Base-by-base conservation (phyloP, 2,329 filamentous ascomycete genomes). In the Phaeosphaeriaceae sp. region DNA sequence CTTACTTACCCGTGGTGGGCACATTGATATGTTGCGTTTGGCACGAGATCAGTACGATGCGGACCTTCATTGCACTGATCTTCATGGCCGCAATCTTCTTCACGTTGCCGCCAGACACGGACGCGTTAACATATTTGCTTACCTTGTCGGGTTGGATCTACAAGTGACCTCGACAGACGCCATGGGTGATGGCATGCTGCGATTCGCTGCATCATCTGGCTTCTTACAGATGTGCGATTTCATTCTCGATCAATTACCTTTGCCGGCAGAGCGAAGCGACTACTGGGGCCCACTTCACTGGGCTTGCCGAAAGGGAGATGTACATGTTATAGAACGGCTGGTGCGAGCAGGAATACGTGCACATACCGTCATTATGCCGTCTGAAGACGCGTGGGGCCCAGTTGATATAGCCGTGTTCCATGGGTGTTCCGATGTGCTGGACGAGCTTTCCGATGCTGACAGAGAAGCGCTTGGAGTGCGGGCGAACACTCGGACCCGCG, bases 361-460 rank as follows among this genome's bases (percentile, higher is more conserved):
- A 19, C 1, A 55, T 10, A 27, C n/a, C 27, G 40, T 65, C 24
- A 46, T 19, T 21, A 45, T 58, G 0, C 24, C 54, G 44, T 19
- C 49, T 9, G 31, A 53, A 21, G 54, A 54, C 10, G 2, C 54
- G 15, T 67, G 64, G 64, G 57, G 36, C 21, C 61, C 64, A 36
- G 7, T 57, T 2, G 31, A 51, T 20, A 58, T 67, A 13, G 61
- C 62, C 22, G 17, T 56, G 13, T 63, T 60, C n/a, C 63, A 66
- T 24, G 54, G 53, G n/a, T 41, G 60, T 22, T 21, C 25, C 19
- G 25, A 56, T 1, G 61, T 58, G 48, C 13, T 60, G 13, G 50
- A 55, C 15, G 41, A 52, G 2, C 19, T 61, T 19, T 60, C 58
- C 3, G 17, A 33, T 15, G 7, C 24, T 9, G 49, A 49, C 31